These are phyloP conservation scores for Alternaria sp. DNA, from an alignment of 2,329 filamentous ascomycete genomes.

Conservation along the genomic window DNA sequence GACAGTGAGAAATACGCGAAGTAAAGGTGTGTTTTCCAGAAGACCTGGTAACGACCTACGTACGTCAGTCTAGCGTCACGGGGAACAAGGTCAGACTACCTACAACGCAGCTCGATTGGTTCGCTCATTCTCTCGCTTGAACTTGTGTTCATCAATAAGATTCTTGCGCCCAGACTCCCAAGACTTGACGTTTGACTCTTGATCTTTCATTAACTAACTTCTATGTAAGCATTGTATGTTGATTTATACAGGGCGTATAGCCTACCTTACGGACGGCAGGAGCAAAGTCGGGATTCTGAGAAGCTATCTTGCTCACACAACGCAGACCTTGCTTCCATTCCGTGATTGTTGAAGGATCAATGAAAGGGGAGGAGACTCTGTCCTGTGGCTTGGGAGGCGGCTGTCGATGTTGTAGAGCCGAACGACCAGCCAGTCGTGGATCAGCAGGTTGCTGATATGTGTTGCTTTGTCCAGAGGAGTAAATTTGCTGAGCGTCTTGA, in stretches of 20 bases:
- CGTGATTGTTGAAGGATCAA: slow-evolving; percentile 59
- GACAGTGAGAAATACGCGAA: slow-evolving; percentile 27
- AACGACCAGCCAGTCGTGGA: slow-evolving; percentile 32
- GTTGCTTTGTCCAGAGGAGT: slow-evolving; percentile 6
- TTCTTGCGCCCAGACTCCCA: slow-evolving; percentile 65
- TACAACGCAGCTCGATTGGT: slow-evolving; percentile 65
- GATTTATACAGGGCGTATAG: neutral
- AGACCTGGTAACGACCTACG: slow-evolving; percentile 41
- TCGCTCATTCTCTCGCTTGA: slow-evolving; percentile 61
- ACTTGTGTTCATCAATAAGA: slow-evolving; percentile 61
- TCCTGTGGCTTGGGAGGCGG: slow-evolving; percentile 24
- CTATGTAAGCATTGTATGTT: slow-evolving; percentile 11
- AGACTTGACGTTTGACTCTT: slow-evolving; percentile 68
- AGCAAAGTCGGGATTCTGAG: slow-evolving; percentile 55
- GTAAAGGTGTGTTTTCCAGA: slow-evolving; percentile 28
- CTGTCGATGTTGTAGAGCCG: slow-evolving; percentile 24
- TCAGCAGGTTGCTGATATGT: slow-evolving; percentile 25
- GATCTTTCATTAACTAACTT: slow-evolving; percentile 66
- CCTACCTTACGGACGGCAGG: slow-evolving; percentile 52
- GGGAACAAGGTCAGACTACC: slow-evolving; percentile 26
- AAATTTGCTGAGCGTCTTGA: slow-evolving; percentile 7
- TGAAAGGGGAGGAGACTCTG: slow-evolving; percentile 33
- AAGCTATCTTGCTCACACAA: slow-evolving; percentile 57
- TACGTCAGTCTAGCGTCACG: slow-evolving; percentile 8
- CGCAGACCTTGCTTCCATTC: slow-evolving; percentile 58